A percentile compares a stretch with the other conserved stretches of the same genome.
Evolutionary conservation across 345 rosid species (phyloP).

Genomic region (Citrus inodora): DNA sequence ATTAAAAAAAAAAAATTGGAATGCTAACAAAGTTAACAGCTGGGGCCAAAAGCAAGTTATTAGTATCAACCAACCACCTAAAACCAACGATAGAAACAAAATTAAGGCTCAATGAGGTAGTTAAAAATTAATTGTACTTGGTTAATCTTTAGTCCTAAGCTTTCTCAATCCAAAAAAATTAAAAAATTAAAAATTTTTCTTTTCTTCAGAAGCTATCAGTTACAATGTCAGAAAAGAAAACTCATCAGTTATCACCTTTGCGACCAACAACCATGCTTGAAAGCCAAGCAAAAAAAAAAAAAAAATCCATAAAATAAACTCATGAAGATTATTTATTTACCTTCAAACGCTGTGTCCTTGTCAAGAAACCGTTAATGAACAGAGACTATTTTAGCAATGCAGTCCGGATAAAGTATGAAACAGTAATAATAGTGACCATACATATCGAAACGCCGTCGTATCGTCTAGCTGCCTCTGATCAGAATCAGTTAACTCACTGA

Average conservation of each 20-base stretch:
- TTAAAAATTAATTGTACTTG: slow-evolving; percentile 21
- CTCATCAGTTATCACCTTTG: slow-evolving; percentile 8
- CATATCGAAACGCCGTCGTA: slow-evolving; percentile 11
- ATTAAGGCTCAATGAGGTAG: slow-evolving; percentile 17
- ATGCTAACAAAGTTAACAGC: slow-evolving; percentile 14
- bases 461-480: slow-evolving; percentile 27
- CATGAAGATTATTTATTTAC: background rate
- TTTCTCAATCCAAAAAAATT: slow-evolving; percentile 4
- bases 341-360: slow-evolving; percentile 2
- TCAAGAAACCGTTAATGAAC: slow-evolving; percentile 14
- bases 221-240: slow-evolving; percentile 30
- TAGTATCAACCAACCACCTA: slow-evolving; percentile 22
- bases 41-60: slow-evolving; percentile 23
- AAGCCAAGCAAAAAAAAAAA: slow-evolving; percentile 35
- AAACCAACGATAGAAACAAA: slow-evolving; percentile 16
- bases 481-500: slow-evolving; percentile 1
- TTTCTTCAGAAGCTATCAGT: slow-evolving; percentile 40
- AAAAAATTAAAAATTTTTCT: background rate
- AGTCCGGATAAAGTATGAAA: slow-evolving; percentile 9
- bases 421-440: background rate
- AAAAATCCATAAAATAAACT: background rate
- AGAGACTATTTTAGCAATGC: slow-evolving; percentile 5
- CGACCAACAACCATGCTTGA: slow-evolving; percentile 62
- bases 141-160: slow-evolving; percentile 19
- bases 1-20: slow-evolving; percentile 5